Percentiles rank a stretch among this genome's conserved stretches.
These are phyloP conservation scores for Neurospora tetrasperma DNA, from an alignment of 495 filamentous ascomycete species.

Conservation along the genomic window DNA sequence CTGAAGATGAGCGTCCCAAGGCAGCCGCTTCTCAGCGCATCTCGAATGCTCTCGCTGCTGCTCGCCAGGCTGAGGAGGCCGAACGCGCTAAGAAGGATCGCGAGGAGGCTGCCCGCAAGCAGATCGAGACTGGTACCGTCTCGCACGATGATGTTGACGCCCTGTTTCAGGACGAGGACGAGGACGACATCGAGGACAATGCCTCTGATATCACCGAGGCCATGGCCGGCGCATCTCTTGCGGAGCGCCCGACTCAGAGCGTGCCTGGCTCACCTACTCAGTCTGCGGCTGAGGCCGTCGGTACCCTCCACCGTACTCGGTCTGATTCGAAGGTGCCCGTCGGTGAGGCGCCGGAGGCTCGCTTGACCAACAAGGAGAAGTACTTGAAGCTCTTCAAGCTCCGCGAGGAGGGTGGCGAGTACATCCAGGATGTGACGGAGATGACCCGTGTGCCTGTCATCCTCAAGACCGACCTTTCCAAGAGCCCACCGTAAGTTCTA, in stretches of 20 bases:
- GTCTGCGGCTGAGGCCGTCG: conserved; percentile 53
- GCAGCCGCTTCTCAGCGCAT: conserved; percentile 54
- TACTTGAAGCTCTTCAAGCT: conserved; percentile 84
- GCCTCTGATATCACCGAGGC: conserved; percentile 76
- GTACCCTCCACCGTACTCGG: conserved; percentile 74
- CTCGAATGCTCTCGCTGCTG: conserved; percentile 64
- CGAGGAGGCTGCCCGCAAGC: conserved; percentile 78
- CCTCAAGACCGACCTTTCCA: conserved; percentile 92
- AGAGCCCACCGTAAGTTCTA: conserved; percentile 90
- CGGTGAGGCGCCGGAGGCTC: conserved; percentile 58
- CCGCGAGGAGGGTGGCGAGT: conserved; percentile 85
- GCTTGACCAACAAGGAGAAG: conserved; percentile 88
- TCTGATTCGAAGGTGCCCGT: conserved; percentile 86
- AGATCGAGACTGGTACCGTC: conserved; percentile 87
- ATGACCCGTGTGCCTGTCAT: conserved; percentile 96
- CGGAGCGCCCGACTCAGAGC: conserved; percentile 85
- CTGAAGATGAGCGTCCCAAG: conserved; percentile 92
- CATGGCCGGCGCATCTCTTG: conserved; percentile 77
- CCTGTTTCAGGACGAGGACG: conserved; percentile 53
- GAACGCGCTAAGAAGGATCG: conserved; percentile 68
- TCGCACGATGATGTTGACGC: conserved; percentile 84
- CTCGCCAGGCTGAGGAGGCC: conserved; percentile 68
- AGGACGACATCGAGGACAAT: conserved; percentile 68
- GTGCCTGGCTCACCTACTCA: conserved; percentile 87
- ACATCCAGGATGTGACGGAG: conserved; percentile 96